Percentiles rank a stretch among this genome's conserved stretches.
Evolutionary conservation across 768 basidiomycete species (phyloP).

Genomic region (Leccinum obscurum): DNA sequence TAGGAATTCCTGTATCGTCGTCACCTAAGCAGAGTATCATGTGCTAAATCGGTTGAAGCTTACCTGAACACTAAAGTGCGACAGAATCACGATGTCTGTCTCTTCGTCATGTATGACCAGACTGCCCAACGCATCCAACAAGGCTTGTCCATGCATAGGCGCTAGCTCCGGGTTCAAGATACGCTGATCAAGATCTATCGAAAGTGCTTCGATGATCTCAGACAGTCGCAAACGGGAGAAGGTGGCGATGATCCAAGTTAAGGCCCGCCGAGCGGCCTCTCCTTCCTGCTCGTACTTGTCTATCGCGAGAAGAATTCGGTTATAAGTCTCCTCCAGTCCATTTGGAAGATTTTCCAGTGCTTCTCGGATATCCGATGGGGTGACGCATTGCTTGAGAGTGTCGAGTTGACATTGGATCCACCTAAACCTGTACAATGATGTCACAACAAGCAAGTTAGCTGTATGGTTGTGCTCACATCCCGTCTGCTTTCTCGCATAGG

Average conservation of each 20-base stretch:
- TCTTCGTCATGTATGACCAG: background rate
- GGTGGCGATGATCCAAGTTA: conserved; percentile 12
- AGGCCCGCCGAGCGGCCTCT: background rate
- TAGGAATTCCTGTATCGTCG: background rate
- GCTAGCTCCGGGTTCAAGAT: background rate
- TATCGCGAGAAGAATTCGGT: conserved; percentile 6
- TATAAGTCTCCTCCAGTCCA: conserved; percentile 10
- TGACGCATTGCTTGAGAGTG: conserved; percentile 8
- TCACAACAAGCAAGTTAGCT: background rate
- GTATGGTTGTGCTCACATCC: conserved; percentile 9
- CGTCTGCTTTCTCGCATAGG: conserved; percentile 7
- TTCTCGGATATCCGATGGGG: background rate
- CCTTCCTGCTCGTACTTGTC: background rate
- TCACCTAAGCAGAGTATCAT: background rate
- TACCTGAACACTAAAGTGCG: conserved; percentile 13
- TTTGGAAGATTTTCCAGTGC: conserved; percentile 8
- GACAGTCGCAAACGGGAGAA: conserved; percentile 1
- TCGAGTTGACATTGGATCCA: conserved; percentile 21
- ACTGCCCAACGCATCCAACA: background rate
- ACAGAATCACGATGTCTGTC: conserved; percentile 1
- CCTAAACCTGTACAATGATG: conserved; percentile 10
- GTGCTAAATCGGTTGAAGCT: background rate
- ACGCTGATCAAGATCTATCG: background rate
- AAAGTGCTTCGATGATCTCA: conserved; percentile 7
- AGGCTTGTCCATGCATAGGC: background rate